Conservation (phyloP, 495 filamentous ascomycete species). For the Penicillium riverlandense region DNA sequence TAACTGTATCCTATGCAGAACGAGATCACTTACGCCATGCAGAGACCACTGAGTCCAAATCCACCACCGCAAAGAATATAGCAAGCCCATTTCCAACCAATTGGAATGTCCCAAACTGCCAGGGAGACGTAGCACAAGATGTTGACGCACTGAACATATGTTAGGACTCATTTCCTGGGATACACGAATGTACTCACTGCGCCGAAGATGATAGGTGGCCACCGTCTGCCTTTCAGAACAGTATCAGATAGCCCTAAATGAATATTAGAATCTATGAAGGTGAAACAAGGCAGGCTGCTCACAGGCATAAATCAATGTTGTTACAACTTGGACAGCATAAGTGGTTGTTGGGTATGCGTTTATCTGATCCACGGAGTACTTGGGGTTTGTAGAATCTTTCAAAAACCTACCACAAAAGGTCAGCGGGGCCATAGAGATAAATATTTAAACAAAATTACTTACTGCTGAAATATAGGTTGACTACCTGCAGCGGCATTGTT, state of each 20-base stretch:
- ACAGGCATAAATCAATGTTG: slow-evolving; percentile 41
- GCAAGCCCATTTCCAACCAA: slow-evolving; percentile 37
- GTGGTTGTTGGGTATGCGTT: slow-evolving; percentile 42
- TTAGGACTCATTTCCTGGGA: neutral
- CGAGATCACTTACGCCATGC: slow-evolving; percentile 28
- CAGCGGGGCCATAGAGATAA: neutral
- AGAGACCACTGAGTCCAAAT: slow-evolving; percentile 33
- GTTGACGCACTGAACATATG: slow-evolving; percentile 18
- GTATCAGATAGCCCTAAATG: slow-evolving; percentile 40
- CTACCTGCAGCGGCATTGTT: slow-evolving; percentile 27
- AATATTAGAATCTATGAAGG: slow-evolving; percentile 3
- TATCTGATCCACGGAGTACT: slow-evolving; percentile 32
- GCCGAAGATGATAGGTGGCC: slow-evolving; percentile 47
- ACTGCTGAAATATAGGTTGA: slow-evolving; percentile 35
- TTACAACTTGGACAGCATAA: slow-evolving; percentile 39
- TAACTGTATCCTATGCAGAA: too few relatives aligned
- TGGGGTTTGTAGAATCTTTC: slow-evolving; percentile 29
- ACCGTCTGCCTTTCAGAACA: slow-evolving; percentile 44
- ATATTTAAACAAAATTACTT: neutral
- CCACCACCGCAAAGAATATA: slow-evolving; percentile 32
- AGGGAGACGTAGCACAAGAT: slow-evolving; percentile 32
- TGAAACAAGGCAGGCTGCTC: neutral
- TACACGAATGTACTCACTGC: slow-evolving; percentile 22
- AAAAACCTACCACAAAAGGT: slow-evolving; percentile 18
- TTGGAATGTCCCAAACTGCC: slow-evolving; percentile 40